phyloP scores from a whole-genome alignment of 164 flowering plant genomes.

The Macadamia tetraphylla region DNA sequence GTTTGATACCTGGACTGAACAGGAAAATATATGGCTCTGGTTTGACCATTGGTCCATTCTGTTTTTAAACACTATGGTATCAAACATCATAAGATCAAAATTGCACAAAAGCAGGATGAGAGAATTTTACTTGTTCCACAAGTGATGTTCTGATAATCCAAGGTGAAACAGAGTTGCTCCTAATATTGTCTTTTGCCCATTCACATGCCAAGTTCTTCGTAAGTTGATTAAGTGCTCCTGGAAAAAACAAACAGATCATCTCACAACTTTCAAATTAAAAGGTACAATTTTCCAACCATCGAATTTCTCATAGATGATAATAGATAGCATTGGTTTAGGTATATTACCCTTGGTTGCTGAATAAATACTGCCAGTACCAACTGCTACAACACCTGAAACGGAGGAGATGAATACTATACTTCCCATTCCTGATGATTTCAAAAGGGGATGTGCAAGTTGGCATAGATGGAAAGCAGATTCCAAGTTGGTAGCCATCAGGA shows the following conservation, averaged over 20 bases:
- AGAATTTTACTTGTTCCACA: constrained; percentile 43
- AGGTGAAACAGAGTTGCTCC: constrained; percentile 60
- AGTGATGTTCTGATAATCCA: constrained; percentile 67
- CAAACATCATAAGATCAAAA: neutral
- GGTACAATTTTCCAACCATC: neutral
- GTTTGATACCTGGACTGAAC: no score
- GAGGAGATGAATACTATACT: constrained; percentile 49
- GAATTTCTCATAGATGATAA: neutral
- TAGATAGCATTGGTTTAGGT: neutral
- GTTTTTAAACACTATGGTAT: neutral
- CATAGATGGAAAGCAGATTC: constrained; percentile 43
- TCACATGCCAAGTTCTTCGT: constrained; percentile 76
- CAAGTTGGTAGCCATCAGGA: constrained; percentile 37
- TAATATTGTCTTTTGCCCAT: constrained; percentile 81
- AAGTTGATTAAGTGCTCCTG: constrained; percentile 72
- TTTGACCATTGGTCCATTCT: no score
- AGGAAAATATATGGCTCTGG: no score
- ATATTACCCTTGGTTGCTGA: constrained; percentile 44
- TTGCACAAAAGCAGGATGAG: neutral
- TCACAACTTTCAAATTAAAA: neutral
- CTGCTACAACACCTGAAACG: constrained; percentile 27
- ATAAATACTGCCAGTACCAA: constrained; percentile 22
- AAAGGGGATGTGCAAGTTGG: constrained; percentile 55
- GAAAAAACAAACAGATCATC: neutral
- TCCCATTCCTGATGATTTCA: constrained; percentile 43